Conservation (phyloP, 805 yeast genomes). For the Schwanniomyces polymorphus region DNA sequence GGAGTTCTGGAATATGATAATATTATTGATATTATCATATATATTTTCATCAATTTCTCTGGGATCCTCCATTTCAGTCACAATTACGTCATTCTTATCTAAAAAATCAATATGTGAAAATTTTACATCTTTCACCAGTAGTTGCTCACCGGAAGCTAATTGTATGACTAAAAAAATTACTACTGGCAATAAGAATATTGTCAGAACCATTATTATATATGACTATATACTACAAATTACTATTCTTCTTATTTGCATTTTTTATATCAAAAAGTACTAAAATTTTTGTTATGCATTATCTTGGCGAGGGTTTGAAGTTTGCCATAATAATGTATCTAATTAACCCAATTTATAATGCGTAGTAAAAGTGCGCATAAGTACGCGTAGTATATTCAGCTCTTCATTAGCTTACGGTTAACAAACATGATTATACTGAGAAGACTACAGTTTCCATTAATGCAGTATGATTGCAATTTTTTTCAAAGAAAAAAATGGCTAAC, state of each 20-base stretch:
- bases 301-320: not conserved
- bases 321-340: not conserved
- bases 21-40: conserved; percentile 6
- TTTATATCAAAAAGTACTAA: not conserved
- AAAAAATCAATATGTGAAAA: conserved; percentile 2
- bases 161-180: not conserved
- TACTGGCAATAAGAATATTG: not conserved
- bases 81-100: conserved; percentile 2
- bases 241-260: no score
- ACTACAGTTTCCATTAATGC: no score
- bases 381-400: no score
- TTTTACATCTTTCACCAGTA: conserved; percentile 3
- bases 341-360: not conserved
- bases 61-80: not conserved
- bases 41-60: not conserved
- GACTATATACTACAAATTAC: not conserved
- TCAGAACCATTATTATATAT: not conserved
- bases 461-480: no score
- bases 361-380: not conserved
- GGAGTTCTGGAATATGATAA: conserved; percentile 9
- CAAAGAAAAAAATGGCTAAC: no score
- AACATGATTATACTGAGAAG: no score
- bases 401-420: no score
- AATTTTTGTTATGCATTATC: not conserved
- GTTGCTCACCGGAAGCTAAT: not conserved